These are phyloP conservation scores for Dichotomopilus funicola DNA, from an alignment of 2,329 filamentous ascomycete species.

Conservation along the genomic window DNA sequence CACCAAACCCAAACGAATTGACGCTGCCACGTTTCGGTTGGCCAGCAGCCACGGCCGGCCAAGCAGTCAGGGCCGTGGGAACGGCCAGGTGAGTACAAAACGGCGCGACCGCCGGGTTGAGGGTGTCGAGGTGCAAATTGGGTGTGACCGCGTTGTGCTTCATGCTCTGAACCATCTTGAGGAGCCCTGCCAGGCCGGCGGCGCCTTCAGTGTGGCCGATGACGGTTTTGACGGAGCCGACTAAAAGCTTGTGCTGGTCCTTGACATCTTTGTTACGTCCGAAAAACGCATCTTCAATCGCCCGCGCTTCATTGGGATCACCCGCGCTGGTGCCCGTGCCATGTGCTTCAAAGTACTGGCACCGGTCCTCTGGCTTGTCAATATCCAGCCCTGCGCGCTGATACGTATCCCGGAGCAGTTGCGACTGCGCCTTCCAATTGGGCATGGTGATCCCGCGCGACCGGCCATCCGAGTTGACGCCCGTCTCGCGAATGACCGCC, in stretches of 20 bases:
- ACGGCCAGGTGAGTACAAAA: slow-evolving; percentile 31
- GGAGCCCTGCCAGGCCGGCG: slow-evolving; percentile 42
- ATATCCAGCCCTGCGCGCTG: slow-evolving; percentile 35
- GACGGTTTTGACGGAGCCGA: slow-evolving; percentile 40
- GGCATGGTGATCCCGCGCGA: slow-evolving; percentile 51
- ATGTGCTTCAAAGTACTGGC: slow-evolving; percentile 44
- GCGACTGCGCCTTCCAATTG: slow-evolving; percentile 37
- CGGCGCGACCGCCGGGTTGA: slow-evolving; percentile 36
- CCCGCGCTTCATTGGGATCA: slow-evolving; percentile 38
- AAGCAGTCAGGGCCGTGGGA: slow-evolving; percentile 28
- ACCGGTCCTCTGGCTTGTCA: slow-evolving; percentile 27
- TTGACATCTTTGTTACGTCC: not conserved
- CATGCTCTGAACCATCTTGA: slow-evolving; percentile 39
- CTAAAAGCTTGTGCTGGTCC: slow-evolving; percentile 26
- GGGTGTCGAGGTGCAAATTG: slow-evolving; percentile 36
- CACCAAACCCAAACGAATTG: slow-evolving; percentile 42
- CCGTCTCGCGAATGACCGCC: slow-evolving; percentile 42
- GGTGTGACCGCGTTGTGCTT: slow-evolving; percentile 35
- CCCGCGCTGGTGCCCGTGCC: slow-evolving; percentile 33
- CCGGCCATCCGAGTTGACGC: slow-evolving; percentile 44
- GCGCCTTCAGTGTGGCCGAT: slow-evolving; percentile 46
- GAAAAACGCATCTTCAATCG: slow-evolving; percentile 39
- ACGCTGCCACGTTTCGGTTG: slow-evolving; percentile 37
- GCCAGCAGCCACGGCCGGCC: slow-evolving; percentile 31
- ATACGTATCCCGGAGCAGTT: slow-evolving; percentile 41